Evolutionary conservation across 345 rosid genomes (phyloP), one percentile per base, ranked within the genome.

Genomic region (Carallia brachiata): DNA sequence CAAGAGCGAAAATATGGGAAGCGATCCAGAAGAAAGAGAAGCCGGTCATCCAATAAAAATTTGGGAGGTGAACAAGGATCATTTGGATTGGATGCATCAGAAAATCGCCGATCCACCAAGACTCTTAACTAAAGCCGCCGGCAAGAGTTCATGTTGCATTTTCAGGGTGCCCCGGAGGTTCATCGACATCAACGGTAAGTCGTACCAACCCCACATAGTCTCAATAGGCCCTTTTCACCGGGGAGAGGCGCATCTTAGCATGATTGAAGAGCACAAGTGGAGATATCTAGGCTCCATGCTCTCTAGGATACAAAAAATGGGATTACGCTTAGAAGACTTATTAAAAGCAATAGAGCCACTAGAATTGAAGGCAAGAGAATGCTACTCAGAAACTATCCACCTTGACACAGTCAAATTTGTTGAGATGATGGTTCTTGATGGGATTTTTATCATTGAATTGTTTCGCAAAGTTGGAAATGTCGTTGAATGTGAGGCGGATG

Each of bases 241-340:
- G 3, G 87, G 87, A 15, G 52, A 85, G 40, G 44, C 72, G 0
- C 79, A 82, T 1, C 83, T 89, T 23, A 55, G 62, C 52, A 89
- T 91, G 89, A 88, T 91, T 23, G 88, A 91, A 67, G 93, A 91
- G 76, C 97, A 91, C 77, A 91, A 91, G 66, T 91, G 97, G 93
- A 75, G 72, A 18, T 91, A 89, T 70, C 65, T 91, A 17, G 82
- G 88, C 18, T 62, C 71, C 40, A 68, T 89, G 28, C 77, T 89
- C 47, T 19, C 68, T 4, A 78, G 97, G 70, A 74, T 80, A 13
- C 40, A 55, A 44, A 27, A 0, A 28, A 71, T n/a, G 37, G 77
- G 76, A 0, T 12, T 87, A 36, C 28, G 54, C 23, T 73, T 91
- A 6, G 89, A 84, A 61, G 84, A 82, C 61, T 72, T 84, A 68